Percentiles rank a stretch among this genome's conserved stretches.
phyloP scores from a whole-genome alignment of 345 rosid species.

The Durio zibethinus region DNA sequence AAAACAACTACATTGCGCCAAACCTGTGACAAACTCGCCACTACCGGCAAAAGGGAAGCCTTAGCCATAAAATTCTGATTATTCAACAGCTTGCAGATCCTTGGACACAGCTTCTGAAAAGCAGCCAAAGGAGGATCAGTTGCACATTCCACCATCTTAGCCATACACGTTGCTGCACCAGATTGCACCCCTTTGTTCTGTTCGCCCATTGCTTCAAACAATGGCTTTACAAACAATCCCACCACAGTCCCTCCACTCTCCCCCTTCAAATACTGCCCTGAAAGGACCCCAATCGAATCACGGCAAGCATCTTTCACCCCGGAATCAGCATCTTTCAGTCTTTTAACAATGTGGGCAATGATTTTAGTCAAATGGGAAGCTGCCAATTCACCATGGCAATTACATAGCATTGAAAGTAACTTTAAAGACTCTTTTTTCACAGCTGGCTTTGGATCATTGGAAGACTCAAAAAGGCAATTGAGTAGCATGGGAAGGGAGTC shows the following conservation, averaged over 20 bases:
- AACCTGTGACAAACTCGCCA: constrained; percentile 86
- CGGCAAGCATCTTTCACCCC: constrained; percentile 89
- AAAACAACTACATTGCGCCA: constrained; percentile 23
- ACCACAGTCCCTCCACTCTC: constrained; percentile 42
- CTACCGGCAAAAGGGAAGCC: constrained; percentile 74
- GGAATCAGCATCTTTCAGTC: constrained; percentile 83
- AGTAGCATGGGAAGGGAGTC: constrained; percentile 84
- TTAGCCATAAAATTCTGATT: constrained; percentile 80
- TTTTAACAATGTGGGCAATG: constrained; percentile 62
- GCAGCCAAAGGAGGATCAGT: constrained; percentile 51
- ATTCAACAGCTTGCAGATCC: constrained; percentile 85
- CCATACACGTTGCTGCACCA: constrained; percentile 87
- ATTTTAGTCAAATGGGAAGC: constrained; percentile 67
- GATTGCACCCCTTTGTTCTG: constrained; percentile 89
- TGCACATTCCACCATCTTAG: constrained; percentile 83
- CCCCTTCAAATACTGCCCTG: constrained; percentile 65
- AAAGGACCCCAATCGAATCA: constrained; percentile 70
- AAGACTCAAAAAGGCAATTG: constrained; percentile 81
- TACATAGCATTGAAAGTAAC: constrained; percentile 54
- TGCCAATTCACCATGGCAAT: constrained; percentile 56
- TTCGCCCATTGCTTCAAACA: constrained; percentile 97
- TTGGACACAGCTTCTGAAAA: constrained; percentile 84
- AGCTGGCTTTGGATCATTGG: constrained; percentile 83
- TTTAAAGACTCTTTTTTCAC: constrained; percentile 81
- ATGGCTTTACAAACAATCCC: constrained; percentile 76